Evolutionary conservation across 2,329 filamentous ascomycete species (phyloP).

Genomic region (Aplosporella prunicola): DNA sequence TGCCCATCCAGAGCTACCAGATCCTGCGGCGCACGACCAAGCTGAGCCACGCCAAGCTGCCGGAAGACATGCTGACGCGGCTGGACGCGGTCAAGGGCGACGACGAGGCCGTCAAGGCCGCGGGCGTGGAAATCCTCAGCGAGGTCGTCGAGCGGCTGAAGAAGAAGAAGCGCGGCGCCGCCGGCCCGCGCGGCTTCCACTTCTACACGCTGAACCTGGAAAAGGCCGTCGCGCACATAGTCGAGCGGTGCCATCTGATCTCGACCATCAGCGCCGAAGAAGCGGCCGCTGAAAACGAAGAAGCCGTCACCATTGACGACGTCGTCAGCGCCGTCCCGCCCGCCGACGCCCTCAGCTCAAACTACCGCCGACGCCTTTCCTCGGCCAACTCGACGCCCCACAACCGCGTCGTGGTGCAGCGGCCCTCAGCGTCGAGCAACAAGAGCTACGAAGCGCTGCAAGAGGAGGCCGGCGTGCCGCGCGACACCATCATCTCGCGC

Average conservation of each 20-base stretch:
- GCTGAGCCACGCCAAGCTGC: slow-evolving; percentile 80
- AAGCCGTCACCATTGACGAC: slow-evolving; percentile 41
- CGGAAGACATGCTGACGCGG: slow-evolving; percentile 57
- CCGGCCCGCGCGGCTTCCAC: slow-evolving; percentile 59
- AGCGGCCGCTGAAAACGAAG: slow-evolving; percentile 36
- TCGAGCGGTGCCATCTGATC: slow-evolving; percentile 79
- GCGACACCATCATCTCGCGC: slow-evolving; percentile 61
- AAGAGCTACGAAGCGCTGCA: slow-evolving; percentile 56
- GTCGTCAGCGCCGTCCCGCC: slow-evolving; percentile 23
- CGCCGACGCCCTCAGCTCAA: slow-evolving; percentile 17
- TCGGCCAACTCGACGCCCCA: slow-evolving; percentile 76
- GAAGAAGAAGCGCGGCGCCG: slow-evolving; percentile 46
- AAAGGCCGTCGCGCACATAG: slow-evolving; percentile 87
- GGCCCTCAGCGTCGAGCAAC: slow-evolving; percentile 44
- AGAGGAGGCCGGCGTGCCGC: slow-evolving; percentile 66
- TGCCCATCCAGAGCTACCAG: slow-evolving; percentile 96
- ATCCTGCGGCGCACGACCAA: slow-evolving; percentile 92
- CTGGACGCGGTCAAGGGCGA: slow-evolving; percentile 66
- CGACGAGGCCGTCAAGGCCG: slow-evolving; percentile 70
- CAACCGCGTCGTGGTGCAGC: slow-evolving; percentile 77
- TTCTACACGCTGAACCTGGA: slow-evolving; percentile 97
- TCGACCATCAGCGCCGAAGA: slow-evolving; percentile 36
- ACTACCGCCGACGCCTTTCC: slow-evolving; percentile 54
- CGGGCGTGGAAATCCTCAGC: slow-evolving; percentile 72
- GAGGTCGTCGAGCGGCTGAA: slow-evolving; percentile 77